Conservation (phyloP, 768 basidiomycete genomes). For the Boletellus sp. region DNA sequence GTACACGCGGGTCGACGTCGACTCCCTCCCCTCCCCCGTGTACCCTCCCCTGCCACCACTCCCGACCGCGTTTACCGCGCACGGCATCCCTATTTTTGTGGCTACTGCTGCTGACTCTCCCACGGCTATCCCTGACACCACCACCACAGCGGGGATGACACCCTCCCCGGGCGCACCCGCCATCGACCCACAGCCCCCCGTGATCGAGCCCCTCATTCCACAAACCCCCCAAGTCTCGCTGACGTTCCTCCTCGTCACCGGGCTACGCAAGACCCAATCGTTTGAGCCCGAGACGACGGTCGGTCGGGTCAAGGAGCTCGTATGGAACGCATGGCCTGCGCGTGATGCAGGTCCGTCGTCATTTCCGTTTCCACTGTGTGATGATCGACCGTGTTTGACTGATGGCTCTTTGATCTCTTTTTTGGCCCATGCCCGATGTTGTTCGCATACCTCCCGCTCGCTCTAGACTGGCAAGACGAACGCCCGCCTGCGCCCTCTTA, state of each 20-base stretch:
- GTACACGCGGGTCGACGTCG: slow-evolving; percentile 47
- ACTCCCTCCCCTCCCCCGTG: slow-evolving; percentile 17
- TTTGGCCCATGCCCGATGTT: too few species aligned
- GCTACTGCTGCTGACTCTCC: not conserved
- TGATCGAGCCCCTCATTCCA: slow-evolving; percentile 35
- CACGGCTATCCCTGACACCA: not conserved
- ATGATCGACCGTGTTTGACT: slow-evolving; percentile 12
- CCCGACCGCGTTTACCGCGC: slow-evolving; percentile 9
- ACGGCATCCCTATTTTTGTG: not conserved
- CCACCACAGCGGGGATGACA: not conserved
- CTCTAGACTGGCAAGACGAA: slow-evolving; percentile 71
- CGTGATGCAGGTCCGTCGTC: slow-evolving; percentile 41
- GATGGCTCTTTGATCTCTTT: not conserved
- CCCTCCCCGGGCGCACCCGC: slow-evolving; percentile 4
- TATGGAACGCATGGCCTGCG: slow-evolving; percentile 77
- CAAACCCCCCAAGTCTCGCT: slow-evolving; percentile 62
- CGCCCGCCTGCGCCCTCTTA: slow-evolving; percentile 75
- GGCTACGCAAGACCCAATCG: slow-evolving; percentile 61
- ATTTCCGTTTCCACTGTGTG: slow-evolving; percentile 9
- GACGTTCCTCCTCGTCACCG: slow-evolving; percentile 72
- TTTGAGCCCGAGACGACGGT: slow-evolving; percentile 75
- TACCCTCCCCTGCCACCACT: slow-evolving; percentile 27
- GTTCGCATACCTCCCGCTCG: too few species aligned
- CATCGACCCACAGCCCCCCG: slow-evolving; percentile 2
- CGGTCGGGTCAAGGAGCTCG: slow-evolving; percentile 76